Conservation (phyloP, 1,139 yeast species). For the Geotrichum histeridarum region DNA sequence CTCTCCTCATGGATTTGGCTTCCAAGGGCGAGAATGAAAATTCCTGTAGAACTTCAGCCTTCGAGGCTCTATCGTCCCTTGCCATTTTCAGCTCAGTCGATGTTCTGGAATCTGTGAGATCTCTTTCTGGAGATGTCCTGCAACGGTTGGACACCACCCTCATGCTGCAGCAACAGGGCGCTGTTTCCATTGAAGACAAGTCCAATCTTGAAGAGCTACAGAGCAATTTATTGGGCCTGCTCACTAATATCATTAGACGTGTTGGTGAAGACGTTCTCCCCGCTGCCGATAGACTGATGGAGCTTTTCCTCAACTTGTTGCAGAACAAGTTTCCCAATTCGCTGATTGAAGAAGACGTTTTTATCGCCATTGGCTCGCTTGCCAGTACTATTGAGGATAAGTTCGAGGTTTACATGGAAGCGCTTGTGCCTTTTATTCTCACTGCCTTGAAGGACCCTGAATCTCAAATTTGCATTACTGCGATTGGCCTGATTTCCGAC, state of each 20-base stretch:
- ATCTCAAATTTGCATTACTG: slow-evolving; percentile 76
- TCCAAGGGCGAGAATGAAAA: slow-evolving; percentile 74
- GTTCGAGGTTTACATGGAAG: slow-evolving; percentile 71
- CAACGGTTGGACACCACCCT: slow-evolving; percentile 67
- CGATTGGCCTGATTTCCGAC: slow-evolving; percentile 95
- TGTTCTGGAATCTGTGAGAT: slow-evolving; percentile 62
- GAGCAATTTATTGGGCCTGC: slow-evolving; percentile 74
- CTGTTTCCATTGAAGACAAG: slow-evolving; percentile 55
- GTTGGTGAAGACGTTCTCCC: slow-evolving; percentile 59
- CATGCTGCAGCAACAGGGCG: slow-evolving; percentile 44
- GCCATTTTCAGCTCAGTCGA: slow-evolving; percentile 71
- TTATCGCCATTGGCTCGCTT: slow-evolving; percentile 84
- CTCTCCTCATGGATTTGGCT: slow-evolving; percentile 64
- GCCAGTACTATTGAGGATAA: slow-evolving; percentile 70
- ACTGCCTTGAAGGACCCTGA: slow-evolving; percentile 78
- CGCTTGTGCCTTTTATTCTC: slow-evolving; percentile 75
- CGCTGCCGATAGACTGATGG: slow-evolving; percentile 83
- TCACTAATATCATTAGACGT: slow-evolving; percentile 84
- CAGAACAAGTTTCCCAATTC: slow-evolving; percentile 58
- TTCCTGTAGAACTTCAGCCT: slow-evolving; percentile 88
- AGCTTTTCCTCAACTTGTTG: slow-evolving; percentile 67
- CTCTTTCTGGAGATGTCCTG: slow-evolving; percentile 70
- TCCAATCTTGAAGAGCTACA: slow-evolving; percentile 84
- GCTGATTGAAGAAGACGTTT: slow-evolving; percentile 86
- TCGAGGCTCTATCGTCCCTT: slow-evolving; percentile 82